phyloP scores from a whole-genome alignment of 2,329 filamentous ascomycete genomes.

The Pseudocercospora cruenta region DNA sequence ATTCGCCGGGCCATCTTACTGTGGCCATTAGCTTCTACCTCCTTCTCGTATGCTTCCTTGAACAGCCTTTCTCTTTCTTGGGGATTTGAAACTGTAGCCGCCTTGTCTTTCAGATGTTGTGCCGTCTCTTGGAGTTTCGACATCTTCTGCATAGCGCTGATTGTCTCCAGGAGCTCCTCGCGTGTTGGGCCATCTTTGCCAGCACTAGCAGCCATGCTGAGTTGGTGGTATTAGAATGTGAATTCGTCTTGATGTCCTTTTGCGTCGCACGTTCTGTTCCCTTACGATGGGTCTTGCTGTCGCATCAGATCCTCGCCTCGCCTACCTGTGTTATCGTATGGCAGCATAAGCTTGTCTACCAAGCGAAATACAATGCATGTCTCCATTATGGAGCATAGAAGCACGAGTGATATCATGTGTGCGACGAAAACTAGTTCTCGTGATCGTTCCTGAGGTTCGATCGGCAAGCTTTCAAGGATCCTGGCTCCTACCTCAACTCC shows the following conservation, averaged over 20 bases:
- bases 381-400: not conserved
- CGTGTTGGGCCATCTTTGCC: slow-evolving; percentile 1
- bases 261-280: not conserved
- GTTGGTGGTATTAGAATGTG: not conserved
- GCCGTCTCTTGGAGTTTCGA: slow-evolving; percentile 29
- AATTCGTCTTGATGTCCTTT: not conserved
- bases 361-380: not conserved
- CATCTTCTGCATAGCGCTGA: slow-evolving; percentile 30
- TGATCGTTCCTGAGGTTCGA: not conserved
- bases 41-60: slow-evolving; percentile 38
- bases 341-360: not conserved
- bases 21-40: slow-evolving; percentile 37
- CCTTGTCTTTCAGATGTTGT: slow-evolving; percentile 28
- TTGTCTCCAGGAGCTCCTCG: slow-evolving; percentile 29
- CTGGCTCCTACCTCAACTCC: not conserved
- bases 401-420: slow-evolving; percentile 5
- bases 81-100: slow-evolving; percentile 27
- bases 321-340: not conserved
- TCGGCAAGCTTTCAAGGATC: not conserved
- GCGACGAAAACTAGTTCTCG: slow-evolving; percentile 1
- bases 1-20: slow-evolving; percentile 34
- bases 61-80: slow-evolving; percentile 34
- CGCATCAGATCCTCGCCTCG: not conserved
- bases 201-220: not conserved
- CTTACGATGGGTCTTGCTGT: not conserved